Evolutionary conservation across 441 rosid species (phyloP).

Genomic region (Euphorbia schlechtendalii): DNA sequence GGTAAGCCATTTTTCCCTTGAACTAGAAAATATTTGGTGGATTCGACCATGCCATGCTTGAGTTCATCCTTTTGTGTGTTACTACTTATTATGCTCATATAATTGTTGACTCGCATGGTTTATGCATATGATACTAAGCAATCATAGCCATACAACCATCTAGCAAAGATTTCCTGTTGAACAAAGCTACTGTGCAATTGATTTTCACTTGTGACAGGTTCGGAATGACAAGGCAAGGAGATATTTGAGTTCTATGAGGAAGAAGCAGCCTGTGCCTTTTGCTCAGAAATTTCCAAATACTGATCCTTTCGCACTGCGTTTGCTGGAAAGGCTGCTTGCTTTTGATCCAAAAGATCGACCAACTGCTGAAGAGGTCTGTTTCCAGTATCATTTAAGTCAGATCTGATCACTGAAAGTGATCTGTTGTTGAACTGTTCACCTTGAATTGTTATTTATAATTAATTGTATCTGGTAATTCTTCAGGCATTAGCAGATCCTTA

Average conservation of each 20-base stretch:
- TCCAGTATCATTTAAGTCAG: neutral
- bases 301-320: slow-evolving; percentile 65
- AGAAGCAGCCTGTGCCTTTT: slow-evolving; percentile 68
- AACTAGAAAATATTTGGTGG: no score
- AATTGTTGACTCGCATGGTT: neutral
- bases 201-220: slow-evolving; percentile 40
- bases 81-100: no score
- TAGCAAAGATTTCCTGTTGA: neutral
- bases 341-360: slow-evolving; percentile 94
- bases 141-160: neutral
- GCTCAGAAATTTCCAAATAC: slow-evolving; percentile 74
- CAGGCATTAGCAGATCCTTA: slow-evolving; percentile 93
- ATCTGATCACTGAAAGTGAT: neutral
- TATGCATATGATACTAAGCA: neutral
- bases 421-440: neutral
- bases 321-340: slow-evolving; percentile 78
- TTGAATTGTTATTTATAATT: neutral
- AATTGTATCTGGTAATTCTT: neutral
- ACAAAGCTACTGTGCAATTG: neutral
- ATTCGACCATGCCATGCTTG: no score
- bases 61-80: no score
- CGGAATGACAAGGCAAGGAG: slow-evolving; percentile 89
- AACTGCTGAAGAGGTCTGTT: slow-evolving; percentile 77
- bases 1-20: no score
- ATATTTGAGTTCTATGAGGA: slow-evolving; percentile 82